A percentile compares a stretch with the other conserved stretches of the same genome.
phyloP scores from a whole-genome alignment of 1,139 yeast species.

The Lodderomyces orthopsilosis region DNA sequence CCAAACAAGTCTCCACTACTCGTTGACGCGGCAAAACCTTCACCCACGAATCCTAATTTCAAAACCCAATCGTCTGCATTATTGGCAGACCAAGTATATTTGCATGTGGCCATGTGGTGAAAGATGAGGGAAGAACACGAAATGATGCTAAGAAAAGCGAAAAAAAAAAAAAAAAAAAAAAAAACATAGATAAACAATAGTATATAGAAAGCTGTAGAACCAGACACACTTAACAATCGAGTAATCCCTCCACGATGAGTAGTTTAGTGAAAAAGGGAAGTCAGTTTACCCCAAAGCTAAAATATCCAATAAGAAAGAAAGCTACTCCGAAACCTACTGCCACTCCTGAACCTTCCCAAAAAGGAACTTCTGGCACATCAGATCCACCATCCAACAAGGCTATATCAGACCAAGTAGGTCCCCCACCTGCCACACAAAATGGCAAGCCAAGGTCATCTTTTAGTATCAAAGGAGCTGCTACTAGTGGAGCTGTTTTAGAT shows the following conservation, averaged over 20 bases:
- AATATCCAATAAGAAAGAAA: slow-evolving; percentile 23
- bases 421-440: slow-evolving; percentile 7
- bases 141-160: background rate
- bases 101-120: slow-evolving; percentile 8
- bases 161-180: slow-evolving; percentile 1
- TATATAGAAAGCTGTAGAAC: too few species aligned
- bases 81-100: slow-evolving; percentile 11
- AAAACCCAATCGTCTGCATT: slow-evolving; percentile 48
- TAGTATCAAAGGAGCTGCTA: slow-evolving; percentile 5
- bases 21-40: slow-evolving; percentile 40
- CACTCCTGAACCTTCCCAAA: slow-evolving; percentile 16
- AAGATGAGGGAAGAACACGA: too few species aligned
- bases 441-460: slow-evolving; percentile 9
- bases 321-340: slow-evolving; percentile 19
- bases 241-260: slow-evolving; percentile 46
- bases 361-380: background rate
- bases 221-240: too few species aligned
- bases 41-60: slow-evolving; percentile 28
- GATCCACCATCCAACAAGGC: background rate
- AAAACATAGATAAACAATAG: slow-evolving; percentile 2
- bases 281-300: slow-evolving; percentile 41
- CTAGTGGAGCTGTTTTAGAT: slow-evolving; percentile 12
- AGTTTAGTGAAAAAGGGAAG: slow-evolving; percentile 44
- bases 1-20: slow-evolving; percentile 47
- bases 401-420: slow-evolving; percentile 1